Base-by-base conservation (phyloP, 768 basidiomycete genomes). In the Epithele typhae region DNA sequence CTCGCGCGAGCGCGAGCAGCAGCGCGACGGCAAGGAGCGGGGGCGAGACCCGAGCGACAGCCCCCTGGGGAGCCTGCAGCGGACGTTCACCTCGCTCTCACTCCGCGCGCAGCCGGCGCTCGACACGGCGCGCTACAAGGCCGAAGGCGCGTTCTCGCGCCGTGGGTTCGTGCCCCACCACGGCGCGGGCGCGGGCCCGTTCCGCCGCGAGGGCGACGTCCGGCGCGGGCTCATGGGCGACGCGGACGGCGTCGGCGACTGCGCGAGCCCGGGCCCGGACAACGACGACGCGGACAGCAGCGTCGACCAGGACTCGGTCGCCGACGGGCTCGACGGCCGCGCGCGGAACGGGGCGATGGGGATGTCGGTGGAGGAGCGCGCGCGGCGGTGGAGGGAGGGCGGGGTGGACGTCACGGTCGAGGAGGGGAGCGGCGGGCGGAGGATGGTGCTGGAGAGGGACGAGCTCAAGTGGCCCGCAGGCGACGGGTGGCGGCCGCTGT, bases 111-210 rank as follows among this genome's bases (percentile, higher is more conserved):
- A 78, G 56, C 82, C 81, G 0, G 73, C 66, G 36, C 59, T 84
- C 21, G 82, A 85, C 46, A 75, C 76, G 24, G 83, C 80, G 21
- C 66, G 81, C 49, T 86, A 77, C 63, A 86, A 86, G 63, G 84
- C 82, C 0, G 84, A 86, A 61, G 84, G 83, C 17, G 84, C 82
- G 15, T 55, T 87, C 25, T 79, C 72, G 49, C 68, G 68, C 54
- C 68, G 82, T 4, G 84, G 83, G 33, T 86, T 75, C 53, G 75
- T 84, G 27, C 61, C 64, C 32, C 68, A 68, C 49, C 21, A 40
- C 59, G 48, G 37, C 46, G 40, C 43, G 52, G 45, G 46, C 51
- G 45, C 45, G 38, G 32, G 49, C 22, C 51, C 48, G 17, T 67
- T 63, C 58, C 51, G 59, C 21, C 65, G 68, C 36, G 68, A 68